Evolutionary conservation across 2,329 filamentous ascomycete species (phyloP).

Genomic region (Fusarium proliferatum): DNA sequence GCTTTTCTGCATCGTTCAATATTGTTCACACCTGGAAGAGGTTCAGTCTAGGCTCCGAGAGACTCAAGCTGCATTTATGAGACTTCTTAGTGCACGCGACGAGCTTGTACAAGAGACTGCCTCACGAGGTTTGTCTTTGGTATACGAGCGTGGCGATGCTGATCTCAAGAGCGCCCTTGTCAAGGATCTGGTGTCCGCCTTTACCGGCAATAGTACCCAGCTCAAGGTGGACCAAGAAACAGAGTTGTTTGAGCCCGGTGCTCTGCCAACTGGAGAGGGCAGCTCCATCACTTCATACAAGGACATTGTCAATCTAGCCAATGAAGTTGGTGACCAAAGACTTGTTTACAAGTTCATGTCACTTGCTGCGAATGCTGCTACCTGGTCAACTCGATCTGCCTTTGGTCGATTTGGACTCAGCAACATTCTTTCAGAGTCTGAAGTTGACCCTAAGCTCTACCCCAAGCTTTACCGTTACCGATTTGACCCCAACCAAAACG

Average conservation of each 20-base stretch:
- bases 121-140: slow-evolving; percentile 87
- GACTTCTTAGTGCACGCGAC: slow-evolving; percentile 86
- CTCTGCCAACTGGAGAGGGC: slow-evolving; percentile 88
- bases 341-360: slow-evolving; percentile 99
- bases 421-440: slow-evolving; percentile 88
- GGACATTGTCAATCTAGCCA: slow-evolving; percentile 94
- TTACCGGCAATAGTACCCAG: slow-evolving; percentile 79
- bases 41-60: slow-evolving; percentile 80
- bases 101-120: slow-evolving; percentile 97
- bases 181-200: slow-evolving; percentile 86
- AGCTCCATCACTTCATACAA: slow-evolving; percentile 95
- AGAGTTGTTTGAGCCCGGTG: slow-evolving; percentile 91
- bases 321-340: slow-evolving; percentile 94
- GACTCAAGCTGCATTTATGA: slow-evolving; percentile 88
- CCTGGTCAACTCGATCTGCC: slow-evolving; percentile 96
- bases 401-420: slow-evolving; percentile 95
- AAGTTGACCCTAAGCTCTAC: slow-evolving; percentile 91
- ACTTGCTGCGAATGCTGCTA: slow-evolving; percentile 92
- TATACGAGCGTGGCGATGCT: slow-evolving; percentile 92
- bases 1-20: slow-evolving; percentile 91
- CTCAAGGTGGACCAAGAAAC: slow-evolving; percentile 92
- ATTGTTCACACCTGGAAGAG: slow-evolving; percentile 81
- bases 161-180: slow-evolving; percentile 84
- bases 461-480: slow-evolving; percentile 94
- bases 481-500: slow-evolving; percentile 94